Conservation (phyloP, 2,329 filamentous ascomycete genomes). For the Neonectria neomacrospora region DNA sequence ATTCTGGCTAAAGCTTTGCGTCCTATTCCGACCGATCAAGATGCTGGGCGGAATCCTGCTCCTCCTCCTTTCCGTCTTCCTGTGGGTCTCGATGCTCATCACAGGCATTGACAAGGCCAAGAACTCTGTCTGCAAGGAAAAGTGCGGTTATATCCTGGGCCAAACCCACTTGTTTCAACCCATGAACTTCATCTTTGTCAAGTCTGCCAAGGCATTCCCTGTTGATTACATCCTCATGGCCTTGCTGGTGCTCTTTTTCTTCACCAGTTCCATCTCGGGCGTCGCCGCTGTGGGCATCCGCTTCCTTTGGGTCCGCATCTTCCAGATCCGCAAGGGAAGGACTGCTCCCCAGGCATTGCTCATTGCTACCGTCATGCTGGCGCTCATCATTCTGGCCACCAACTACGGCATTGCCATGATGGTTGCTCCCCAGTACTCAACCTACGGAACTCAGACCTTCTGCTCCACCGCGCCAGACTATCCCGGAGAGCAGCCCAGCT, state of each 20-base stretch:
- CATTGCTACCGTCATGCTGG: constrained; percentile 89
- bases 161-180: constrained; percentile 93
- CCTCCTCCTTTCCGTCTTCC: constrained; percentile 76
- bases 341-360: constrained; percentile 93
- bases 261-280: constrained; percentile 87
- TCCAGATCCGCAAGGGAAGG: constrained; percentile 88
- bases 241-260: constrained; percentile 85
- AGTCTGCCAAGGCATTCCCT: constrained; percentile 85
- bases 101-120: constrained; percentile 96
- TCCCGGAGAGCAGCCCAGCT: constrained; percentile 77
- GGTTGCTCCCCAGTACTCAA: constrained; percentile 94
- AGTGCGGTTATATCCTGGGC: constrained; percentile 91
- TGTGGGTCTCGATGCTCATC: constrained; percentile 92
- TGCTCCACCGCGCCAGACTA: constrained; percentile 77
- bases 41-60: constrained; percentile 85
- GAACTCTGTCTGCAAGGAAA: constrained; percentile 90
- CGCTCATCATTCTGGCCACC: constrained; percentile 87
- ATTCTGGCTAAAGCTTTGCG: constrained; percentile 82
- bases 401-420: constrained; percentile 95
- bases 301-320: constrained; percentile 94
- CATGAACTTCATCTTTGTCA: constrained; percentile 84
- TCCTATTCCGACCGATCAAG: constrained; percentile 88
- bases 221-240: constrained; percentile 93
- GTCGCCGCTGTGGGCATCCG: constrained; percentile 90
- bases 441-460: constrained; percentile 93